A percentile compares a stretch with the other conserved stretches of the same genome.
Conservation (phyloP, 2,329 filamentous ascomycete species). For the Exophiala aquamarina region DNA sequence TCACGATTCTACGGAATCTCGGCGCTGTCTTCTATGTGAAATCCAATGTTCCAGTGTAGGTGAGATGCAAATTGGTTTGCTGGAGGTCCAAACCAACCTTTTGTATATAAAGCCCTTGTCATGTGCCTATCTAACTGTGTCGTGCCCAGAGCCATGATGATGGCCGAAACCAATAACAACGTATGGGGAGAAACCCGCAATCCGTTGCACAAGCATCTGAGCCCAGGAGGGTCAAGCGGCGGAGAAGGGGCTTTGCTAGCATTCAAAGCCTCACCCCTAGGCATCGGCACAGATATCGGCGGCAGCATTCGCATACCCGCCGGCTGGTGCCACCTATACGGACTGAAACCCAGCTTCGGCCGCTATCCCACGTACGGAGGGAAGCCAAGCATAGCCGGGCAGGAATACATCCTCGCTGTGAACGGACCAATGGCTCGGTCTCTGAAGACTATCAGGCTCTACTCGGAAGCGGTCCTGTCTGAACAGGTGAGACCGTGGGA, state of each 20-base stretch:
- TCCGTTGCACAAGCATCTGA: slow-evolving; percentile 35
- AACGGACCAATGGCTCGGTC: slow-evolving; percentile 41
- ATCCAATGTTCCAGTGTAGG: slow-evolving; percentile 50
- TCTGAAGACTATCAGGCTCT: slow-evolving; percentile 35
- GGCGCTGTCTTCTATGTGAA: slow-evolving; percentile 55
- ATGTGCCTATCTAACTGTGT: slow-evolving; percentile 25
- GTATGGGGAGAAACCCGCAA: slow-evolving; percentile 44
- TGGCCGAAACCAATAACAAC: slow-evolving; percentile 44
- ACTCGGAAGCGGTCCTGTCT: slow-evolving; percentile 37
- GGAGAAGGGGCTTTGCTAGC: slow-evolving; percentile 38
- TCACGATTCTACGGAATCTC: slow-evolving; percentile 39
- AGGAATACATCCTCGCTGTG: slow-evolving; percentile 40
- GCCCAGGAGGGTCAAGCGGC: slow-evolving; percentile 37
- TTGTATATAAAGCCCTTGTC: slow-evolving; percentile 43
- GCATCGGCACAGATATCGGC: slow-evolving; percentile 43
- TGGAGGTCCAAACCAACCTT: slow-evolving; percentile 41
- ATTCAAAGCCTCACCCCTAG: slow-evolving; percentile 33
- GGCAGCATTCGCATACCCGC: slow-evolving; percentile 41
- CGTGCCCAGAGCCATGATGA: slow-evolving; percentile 39
- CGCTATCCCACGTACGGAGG: slow-evolving; percentile 39
- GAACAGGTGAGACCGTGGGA: slow-evolving; percentile 35
- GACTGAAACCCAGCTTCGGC: slow-evolving; percentile 41
- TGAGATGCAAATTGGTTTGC: slow-evolving; percentile 45
- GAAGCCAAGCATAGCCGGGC: slow-evolving; percentile 38
- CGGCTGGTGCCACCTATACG: slow-evolving; percentile 39